Conservation (phyloP, 108 stramenopile species). For the Pseudonitzschia delicatissima region DNA sequence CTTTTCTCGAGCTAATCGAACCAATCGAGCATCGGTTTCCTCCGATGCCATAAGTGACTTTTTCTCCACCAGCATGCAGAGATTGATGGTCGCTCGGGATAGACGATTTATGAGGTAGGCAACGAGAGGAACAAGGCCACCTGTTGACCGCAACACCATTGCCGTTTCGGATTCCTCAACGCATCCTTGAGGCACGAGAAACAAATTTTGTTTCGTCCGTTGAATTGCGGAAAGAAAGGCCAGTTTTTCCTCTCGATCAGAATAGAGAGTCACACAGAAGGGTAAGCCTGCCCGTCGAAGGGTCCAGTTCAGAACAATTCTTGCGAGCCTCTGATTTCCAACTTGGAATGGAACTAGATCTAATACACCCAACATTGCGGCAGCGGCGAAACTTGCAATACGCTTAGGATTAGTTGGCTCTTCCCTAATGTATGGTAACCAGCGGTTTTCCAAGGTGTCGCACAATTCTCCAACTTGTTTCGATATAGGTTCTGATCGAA, state of each 20-base stretch:
- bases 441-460: not conserved
- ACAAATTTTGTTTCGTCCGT: slow-evolving; percentile 17
- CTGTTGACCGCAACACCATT: not conserved
- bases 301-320: slow-evolving; percentile 33
- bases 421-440: not conserved
- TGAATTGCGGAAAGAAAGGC: slow-evolving; percentile 21
- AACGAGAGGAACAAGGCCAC: slow-evolving; percentile 32
- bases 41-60: slow-evolving; percentile 24
- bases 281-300: slow-evolving; percentile 35
- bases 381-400: slow-evolving; percentile 27
- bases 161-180: not conserved
- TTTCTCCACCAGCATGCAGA: slow-evolving; percentile 22
- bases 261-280: slow-evolving; percentile 29
- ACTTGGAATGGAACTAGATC: slow-evolving; percentile 35
- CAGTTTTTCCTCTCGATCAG: slow-evolving; percentile 25
- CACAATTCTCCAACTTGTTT: slow-evolving; percentile 20
- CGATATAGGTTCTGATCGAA: slow-evolving; percentile 12
- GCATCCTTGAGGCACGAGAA: slow-evolving; percentile 2
- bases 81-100: slow-evolving; percentile 14
- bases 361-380: slow-evolving; percentile 30
- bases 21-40: slow-evolving; percentile 35
- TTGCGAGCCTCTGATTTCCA: slow-evolving; percentile 36
- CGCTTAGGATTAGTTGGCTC: not conserved
- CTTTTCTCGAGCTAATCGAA: slow-evolving; percentile 35
- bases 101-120: slow-evolving; percentile 28